Percentiles rank a stretch among this genome's conserved stretches.
Conservation (phyloP, 371 early-diverging fungal genomes). For the Rhizopus sp. region DNA sequence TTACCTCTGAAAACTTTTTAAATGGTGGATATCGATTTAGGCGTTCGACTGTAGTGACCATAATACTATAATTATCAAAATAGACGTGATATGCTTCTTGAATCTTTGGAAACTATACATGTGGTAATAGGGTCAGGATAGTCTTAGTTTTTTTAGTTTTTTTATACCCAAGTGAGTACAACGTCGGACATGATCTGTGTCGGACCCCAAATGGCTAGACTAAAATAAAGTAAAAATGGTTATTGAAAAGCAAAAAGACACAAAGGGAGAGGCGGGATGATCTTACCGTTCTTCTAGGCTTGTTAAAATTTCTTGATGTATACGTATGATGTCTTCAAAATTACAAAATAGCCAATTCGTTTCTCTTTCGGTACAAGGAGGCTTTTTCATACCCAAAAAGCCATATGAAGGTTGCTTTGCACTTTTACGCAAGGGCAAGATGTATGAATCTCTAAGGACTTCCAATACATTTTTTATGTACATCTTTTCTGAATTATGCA, state of each 20-base stretch:
- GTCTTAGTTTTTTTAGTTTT: conserved; percentile 3
- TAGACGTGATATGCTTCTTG: conserved; percentile 31
- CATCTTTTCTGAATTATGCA: conserved; percentile 34
- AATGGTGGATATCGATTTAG: conserved; percentile 41
- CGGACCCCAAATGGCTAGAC: conserved; percentile 52
- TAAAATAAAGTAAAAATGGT: conserved; percentile 11
- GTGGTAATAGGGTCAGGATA: neutral
- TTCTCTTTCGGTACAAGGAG: conserved; percentile 48
- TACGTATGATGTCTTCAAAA: conserved; percentile 29
- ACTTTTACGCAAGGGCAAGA: conserved; percentile 37
- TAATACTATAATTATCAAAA: conserved; percentile 35
- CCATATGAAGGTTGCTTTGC: conserved; percentile 33
- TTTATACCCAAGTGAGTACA: conserved; percentile 39
- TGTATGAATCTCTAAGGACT: conserved; percentile 19
- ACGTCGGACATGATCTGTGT: conserved; percentile 55
- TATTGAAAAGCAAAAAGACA: neutral
- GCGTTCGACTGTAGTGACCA: conserved; percentile 41
- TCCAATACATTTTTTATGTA: conserved; percentile 33
- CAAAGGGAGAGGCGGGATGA: neutral
- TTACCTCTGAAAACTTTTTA: conserved; percentile 49
- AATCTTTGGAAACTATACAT: conserved; percentile 25
- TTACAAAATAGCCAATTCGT: conserved; percentile 43
- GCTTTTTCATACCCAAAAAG: conserved; percentile 43
- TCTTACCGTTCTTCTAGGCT: conserved; percentile 40
- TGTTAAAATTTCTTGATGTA: conserved; percentile 29